Evolutionary conservation across 306 rosid species (phyloP).

Genomic region (Styphnolobium japonicum): DNA sequence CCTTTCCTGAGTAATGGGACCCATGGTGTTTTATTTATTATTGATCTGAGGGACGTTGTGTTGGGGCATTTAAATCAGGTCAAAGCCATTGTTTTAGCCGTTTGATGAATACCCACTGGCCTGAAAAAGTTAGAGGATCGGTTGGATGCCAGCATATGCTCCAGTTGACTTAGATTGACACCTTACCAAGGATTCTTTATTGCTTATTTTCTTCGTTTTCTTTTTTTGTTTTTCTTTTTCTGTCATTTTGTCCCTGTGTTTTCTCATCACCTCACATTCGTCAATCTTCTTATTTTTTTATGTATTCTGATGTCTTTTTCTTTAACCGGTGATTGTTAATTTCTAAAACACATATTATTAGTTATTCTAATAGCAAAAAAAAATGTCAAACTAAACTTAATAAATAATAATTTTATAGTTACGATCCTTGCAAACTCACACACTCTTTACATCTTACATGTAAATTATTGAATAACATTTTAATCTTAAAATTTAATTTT

Average conservation of each 20-base stretch:
- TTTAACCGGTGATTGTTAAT: background rate
- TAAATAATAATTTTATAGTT: no score
- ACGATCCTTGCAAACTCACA: no score
- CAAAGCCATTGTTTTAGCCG: constrained; percentile 36
- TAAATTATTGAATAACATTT: no score
- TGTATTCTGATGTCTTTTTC: background rate
- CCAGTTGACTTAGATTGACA: constrained; percentile 38
- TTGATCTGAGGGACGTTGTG: background rate
- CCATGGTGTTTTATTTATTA: background rate
- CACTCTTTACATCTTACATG: no score
- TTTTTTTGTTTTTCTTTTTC: no score
- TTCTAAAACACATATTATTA: no score
- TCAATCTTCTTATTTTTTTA: background rate
- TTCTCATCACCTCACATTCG: background rate
- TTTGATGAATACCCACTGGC: constrained; percentile 15
- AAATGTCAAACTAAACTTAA: no score
- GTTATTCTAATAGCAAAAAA: no score
- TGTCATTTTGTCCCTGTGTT: background rate
- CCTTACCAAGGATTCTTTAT: background rate
- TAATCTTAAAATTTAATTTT: no score
- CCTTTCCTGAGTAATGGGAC: constrained; percentile 21
- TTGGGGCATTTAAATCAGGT: constrained; percentile 26
- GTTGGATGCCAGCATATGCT: constrained; percentile 32
- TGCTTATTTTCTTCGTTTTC: background rate
- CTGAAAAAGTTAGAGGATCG: background rate